Conservation (phyloP, 805 yeast species). For the Ogataea degrootiae region DNA sequence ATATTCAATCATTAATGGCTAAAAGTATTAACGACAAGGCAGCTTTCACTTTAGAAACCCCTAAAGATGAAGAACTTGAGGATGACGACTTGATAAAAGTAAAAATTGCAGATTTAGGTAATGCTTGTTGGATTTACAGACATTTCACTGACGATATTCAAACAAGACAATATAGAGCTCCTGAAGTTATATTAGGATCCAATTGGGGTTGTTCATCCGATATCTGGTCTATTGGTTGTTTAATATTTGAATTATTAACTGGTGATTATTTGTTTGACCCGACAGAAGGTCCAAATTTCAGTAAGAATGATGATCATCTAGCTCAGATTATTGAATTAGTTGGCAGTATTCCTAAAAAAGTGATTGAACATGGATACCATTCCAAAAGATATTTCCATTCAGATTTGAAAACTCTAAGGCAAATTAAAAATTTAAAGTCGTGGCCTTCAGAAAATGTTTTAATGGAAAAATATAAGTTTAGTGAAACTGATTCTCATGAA, state of each 20-base stretch:
- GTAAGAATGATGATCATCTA: constrained; percentile 92
- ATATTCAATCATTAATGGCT: constrained; percentile 35
- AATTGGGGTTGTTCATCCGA: constrained; percentile 96
- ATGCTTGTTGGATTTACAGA: constrained; percentile 75
- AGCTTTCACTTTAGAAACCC: constrained; percentile 28
- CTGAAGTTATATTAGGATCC: constrained; percentile 76
- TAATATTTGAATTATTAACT: constrained; percentile 84
- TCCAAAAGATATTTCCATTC: constrained; percentile 35
- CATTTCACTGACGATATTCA: constrained; percentile 89
- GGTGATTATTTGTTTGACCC: constrained; percentile 97
- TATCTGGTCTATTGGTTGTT: constrained; percentile 93
- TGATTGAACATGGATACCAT: constrained; percentile 59
- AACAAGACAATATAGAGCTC: constrained; percentile 89
- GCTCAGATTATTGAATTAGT: constrained; percentile 82
- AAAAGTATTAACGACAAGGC: constrained; percentile 33
- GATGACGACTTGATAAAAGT: constrained; percentile 58
- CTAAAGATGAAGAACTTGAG: constrained; percentile 32
- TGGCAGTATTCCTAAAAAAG: constrained; percentile 45
- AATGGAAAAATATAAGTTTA: constrained; percentile 77
- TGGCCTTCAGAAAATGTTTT: constrained; percentile 86
- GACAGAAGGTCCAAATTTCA: constrained; percentile 64
- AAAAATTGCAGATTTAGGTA: constrained; percentile 91
- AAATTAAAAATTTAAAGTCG: constrained; percentile 76
- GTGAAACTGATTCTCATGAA: constrained; percentile 61
- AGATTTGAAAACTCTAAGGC: constrained; percentile 46